These are phyloP conservation scores for Taiwanofungus camphoratus DNA, from an alignment of 1,284 basidiomycete genomes.

Conservation along the genomic window DNA sequence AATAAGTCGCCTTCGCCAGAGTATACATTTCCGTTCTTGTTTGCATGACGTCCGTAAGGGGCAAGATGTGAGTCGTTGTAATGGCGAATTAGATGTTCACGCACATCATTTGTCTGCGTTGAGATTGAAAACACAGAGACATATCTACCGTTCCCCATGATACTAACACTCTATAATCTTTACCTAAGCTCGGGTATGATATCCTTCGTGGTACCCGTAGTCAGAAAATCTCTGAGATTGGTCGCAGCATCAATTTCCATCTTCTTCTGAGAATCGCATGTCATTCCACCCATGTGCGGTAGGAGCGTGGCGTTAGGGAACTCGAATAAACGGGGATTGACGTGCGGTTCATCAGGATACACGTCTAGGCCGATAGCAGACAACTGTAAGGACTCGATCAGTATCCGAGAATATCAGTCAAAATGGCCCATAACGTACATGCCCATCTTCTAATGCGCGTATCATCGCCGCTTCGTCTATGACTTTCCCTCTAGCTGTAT, in stretches of 20 bases:
- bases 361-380: conserved; percentile 86
- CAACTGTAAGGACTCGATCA: conserved; percentile 43
- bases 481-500: conserved; percentile 88
- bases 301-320: conserved; percentile 82
- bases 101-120: too few species aligned
- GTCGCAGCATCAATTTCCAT: conserved; percentile 79
- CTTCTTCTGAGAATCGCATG: conserved; percentile 72
- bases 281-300: conserved; percentile 93
- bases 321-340: conserved; percentile 75
- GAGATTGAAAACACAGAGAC: too few species aligned
- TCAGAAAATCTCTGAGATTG: conserved; percentile 66
- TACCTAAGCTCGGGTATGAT: conserved; percentile 54
- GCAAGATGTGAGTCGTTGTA: neutral
- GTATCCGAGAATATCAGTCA: neutral
- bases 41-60: neutral
- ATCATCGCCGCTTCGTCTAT: conserved; percentile 87
- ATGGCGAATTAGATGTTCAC: too few species aligned
- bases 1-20: too few species aligned
- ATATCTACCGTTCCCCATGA: too few species aligned
- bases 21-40: too few species aligned
- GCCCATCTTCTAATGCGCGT: conserved; percentile 76
- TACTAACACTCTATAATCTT: too few species aligned
- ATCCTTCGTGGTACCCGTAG: conserved; percentile 57
- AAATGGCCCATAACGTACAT: conserved; percentile 53
- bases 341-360: conserved; percentile 82